phyloP scores from a whole-genome alignment of 2,329 filamentous ascomycete species.

The Oidium heveae region DNA sequence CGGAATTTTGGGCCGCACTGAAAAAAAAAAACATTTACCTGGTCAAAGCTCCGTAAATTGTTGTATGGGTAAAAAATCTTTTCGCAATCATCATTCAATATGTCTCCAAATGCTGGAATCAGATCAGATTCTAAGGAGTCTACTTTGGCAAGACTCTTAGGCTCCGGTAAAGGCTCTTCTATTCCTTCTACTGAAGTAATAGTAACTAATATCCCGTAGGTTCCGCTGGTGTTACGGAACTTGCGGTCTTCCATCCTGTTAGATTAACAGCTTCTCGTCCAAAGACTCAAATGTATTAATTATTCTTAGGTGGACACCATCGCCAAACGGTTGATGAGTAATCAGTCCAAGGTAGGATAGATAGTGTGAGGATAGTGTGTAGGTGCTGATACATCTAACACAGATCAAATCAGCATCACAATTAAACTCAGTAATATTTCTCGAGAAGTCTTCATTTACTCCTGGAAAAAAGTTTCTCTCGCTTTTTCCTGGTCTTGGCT shows the following conservation, averaged over 20 bases:
- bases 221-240: conserved; percentile 75
- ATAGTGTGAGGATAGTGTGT: neutral
- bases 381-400: conserved; percentile 6
- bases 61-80: too few species aligned
- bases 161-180: conserved; percentile 41
- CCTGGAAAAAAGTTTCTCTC: conserved; percentile 64
- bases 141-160: conserved; percentile 62
- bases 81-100: too few species aligned
- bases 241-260: conserved; percentile 82
- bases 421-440: conserved; percentile 85
- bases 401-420: conserved; percentile 32
- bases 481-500: conserved; percentile 87
- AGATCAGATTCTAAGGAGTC: conserved; percentile 33
- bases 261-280: conserved; percentile 7
- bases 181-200: neutral
- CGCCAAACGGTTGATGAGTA: conserved; percentile 98
- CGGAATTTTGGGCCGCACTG: too few species aligned
- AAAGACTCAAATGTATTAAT: neutral
- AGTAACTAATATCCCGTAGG: conserved; percentile 24
- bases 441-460: conserved; percentile 52
- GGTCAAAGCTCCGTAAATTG: too few species aligned
- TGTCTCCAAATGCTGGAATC: too few species aligned
- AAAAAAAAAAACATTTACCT: too few species aligned
- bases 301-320: conserved; percentile 71
- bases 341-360: conserved; percentile 46